These are phyloP conservation scores for Trichosporon sp. DNA, from an alignment of 1,284 basidiomycete genomes.

Conservation along the genomic window DNA sequence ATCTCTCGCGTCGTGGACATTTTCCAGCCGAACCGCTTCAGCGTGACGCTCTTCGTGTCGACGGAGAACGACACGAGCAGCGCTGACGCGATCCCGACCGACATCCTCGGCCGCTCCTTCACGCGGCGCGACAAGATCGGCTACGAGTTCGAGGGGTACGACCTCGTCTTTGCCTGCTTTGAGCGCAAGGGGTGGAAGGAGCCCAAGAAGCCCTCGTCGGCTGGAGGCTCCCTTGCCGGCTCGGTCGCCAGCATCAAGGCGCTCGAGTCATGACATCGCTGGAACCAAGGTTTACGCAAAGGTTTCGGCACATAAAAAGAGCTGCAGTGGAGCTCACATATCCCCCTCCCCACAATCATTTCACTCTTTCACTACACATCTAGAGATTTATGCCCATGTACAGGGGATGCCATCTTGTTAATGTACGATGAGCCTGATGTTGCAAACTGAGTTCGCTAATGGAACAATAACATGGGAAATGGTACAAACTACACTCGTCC, in stretches of 20 bases:
- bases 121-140: conserved; percentile 91
- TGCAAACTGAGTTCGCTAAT: not conserved
- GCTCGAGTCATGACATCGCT: conserved; percentile 16
- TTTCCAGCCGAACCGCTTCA: conserved; percentile 86
- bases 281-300: not conserved
- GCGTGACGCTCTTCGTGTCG: conserved; percentile 90
- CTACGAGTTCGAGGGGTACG: conserved; percentile 96
- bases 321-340: not conserved
- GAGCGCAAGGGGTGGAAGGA: conserved; percentile 60
- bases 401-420: conserved; percentile 12
- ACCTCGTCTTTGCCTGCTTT: conserved; percentile 89
- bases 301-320: not conserved
- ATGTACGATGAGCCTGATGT: not conserved
- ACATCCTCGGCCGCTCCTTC: conserved; percentile 54
- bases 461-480: conserved; percentile 1
- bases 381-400: not conserved
- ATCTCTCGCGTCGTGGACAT: conserved; percentile 86
- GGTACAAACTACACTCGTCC: not conserved
- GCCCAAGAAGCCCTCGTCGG: conserved; percentile 26
- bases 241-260: conserved; percentile 21
- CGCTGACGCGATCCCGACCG: conserved; percentile 42
- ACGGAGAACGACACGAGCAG: conserved; percentile 60
- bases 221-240: not conserved
- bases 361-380: not conserved
- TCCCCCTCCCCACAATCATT: too few species aligned